Evolutionary conservation across 2,329 filamentous ascomycete species (phyloP).

Genomic region (Setomelanomma holmii): DNA sequence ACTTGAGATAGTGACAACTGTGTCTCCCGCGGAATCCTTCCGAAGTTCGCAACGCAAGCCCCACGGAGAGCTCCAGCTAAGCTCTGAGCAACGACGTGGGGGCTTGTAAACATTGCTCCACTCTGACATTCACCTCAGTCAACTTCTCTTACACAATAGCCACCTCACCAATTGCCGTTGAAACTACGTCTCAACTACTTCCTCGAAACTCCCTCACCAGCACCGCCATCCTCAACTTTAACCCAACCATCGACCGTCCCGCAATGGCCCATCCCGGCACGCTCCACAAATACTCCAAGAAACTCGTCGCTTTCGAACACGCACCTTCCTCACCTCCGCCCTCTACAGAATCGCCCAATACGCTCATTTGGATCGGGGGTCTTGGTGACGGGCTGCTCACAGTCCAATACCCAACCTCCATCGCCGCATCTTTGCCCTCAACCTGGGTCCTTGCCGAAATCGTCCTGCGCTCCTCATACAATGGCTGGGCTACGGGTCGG

Average conservation of each 20-base stretch:
- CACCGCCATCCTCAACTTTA: neutral
- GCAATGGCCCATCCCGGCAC: constrained; percentile 47
- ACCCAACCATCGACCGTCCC: neutral
- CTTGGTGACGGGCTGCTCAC: constrained; percentile 74
- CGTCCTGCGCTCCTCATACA: constrained; percentile 60
- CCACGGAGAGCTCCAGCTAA: neutral
- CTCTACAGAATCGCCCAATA: constrained; percentile 53
- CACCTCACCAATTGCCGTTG: neutral
- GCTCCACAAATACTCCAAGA: constrained; percentile 52
- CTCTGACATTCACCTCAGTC: neutral
- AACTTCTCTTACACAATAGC: neutral
- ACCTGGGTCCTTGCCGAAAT: constrained; percentile 62
- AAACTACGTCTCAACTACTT: neutral
- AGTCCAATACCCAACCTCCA: constrained; percentile 62
- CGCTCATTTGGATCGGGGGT: constrained; percentile 73
- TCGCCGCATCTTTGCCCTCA: constrained; percentile 58
- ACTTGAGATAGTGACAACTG: neutral
- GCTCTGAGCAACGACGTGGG: neutral
- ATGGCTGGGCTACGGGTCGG: constrained; percentile 61
- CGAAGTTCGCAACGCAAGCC: neutral
- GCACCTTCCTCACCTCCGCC: constrained; percentile 34
- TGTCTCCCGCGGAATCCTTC: neutral
- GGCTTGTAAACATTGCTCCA: neutral
- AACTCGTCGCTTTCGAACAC: constrained; percentile 56
- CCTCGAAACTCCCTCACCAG: too few species aligned